Conservation (phyloP, 2,329 filamentous ascomycete species). For the Sporothrix phasma region DNA sequence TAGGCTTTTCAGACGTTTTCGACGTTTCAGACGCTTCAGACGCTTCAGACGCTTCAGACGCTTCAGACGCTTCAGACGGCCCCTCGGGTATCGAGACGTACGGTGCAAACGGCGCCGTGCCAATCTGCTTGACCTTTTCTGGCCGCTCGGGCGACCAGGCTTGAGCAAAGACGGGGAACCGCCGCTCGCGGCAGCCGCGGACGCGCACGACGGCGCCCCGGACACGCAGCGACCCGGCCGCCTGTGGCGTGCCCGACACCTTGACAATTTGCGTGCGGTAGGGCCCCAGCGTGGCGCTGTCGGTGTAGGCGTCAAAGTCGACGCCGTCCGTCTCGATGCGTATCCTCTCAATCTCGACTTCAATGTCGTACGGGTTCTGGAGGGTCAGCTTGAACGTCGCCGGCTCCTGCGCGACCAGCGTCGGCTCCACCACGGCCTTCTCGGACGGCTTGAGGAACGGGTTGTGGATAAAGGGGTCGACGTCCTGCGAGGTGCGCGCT, state of each 20-base stretch:
- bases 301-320: constrained; percentile 57
- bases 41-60: too few relatives aligned
- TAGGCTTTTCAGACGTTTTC: too few relatives aligned
- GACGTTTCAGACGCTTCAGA: too few relatives aligned
- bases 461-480: constrained; percentile 90
- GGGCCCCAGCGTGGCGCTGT: constrained; percentile 62
- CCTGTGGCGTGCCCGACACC: constrained; percentile 57
- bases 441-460: constrained; percentile 67
- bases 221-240: constrained; percentile 59
- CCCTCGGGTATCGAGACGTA: constrained; percentile 9
- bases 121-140: constrained; percentile 66
- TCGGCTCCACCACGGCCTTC: constrained; percentile 50
- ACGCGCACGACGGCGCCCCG: constrained; percentile 72
- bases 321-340: constrained; percentile 64
- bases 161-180: constrained; percentile 73
- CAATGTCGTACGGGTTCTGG: constrained; percentile 91
- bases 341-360: constrained; percentile 79
- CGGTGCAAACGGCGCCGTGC: constrained; percentile 48
- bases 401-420: constrained; percentile 69
- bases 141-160: constrained; percentile 63
- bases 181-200: constrained; percentile 67
- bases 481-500: constrained; percentile 46
- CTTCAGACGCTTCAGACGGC: neutral
- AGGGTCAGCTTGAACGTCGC: constrained; percentile 72
- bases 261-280: constrained; percentile 73